A percentile compares a stretch with the other conserved stretches of the same genome.
Evolutionary conservation across 2,329 filamentous ascomycete genomes (phyloP).

Genomic region (Fusarium euwallaceae): DNA sequence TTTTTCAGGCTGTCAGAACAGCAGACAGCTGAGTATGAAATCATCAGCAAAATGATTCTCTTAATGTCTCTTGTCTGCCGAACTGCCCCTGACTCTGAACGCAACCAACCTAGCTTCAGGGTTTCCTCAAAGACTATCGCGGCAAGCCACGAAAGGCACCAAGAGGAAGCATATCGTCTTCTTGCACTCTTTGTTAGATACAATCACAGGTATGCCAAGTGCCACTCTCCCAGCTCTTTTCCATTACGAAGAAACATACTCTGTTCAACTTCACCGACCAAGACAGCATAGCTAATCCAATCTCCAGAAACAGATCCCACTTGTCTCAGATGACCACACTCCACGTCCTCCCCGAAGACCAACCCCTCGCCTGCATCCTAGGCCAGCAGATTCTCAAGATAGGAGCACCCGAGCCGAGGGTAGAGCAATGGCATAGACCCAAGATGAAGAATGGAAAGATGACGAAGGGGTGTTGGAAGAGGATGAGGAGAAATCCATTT

Average conservation of each 20-base stretch:
- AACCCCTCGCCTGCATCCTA: background rate
- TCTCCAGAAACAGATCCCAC: background rate
- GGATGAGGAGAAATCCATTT: background rate
- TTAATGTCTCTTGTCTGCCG: background rate
- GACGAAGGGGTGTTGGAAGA: background rate
- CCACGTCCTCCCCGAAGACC: background rate
- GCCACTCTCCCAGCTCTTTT: background rate
- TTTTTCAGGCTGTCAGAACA: no score
- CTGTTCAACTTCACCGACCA: background rate
- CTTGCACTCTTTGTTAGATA: background rate
- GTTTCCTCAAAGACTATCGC: background rate
- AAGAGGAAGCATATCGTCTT: no score
- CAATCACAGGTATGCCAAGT: background rate
- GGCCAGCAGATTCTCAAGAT: background rate
- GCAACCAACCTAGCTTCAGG: background rate
- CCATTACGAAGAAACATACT: background rate
- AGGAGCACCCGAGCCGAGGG: background rate
- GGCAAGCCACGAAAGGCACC: background rate
- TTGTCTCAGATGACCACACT: background rate
- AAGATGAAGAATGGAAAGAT: background rate
- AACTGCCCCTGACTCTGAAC: background rate
- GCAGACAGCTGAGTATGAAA: background rate
- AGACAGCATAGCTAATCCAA: background rate
- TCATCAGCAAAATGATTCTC: background rate
- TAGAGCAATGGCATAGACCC: background rate